Evolutionary conservation across 768 basidiomycete genomes (phyloP), one percentile per base, ranked within the genome.

Genomic region (Auricularia cornea): DNA sequence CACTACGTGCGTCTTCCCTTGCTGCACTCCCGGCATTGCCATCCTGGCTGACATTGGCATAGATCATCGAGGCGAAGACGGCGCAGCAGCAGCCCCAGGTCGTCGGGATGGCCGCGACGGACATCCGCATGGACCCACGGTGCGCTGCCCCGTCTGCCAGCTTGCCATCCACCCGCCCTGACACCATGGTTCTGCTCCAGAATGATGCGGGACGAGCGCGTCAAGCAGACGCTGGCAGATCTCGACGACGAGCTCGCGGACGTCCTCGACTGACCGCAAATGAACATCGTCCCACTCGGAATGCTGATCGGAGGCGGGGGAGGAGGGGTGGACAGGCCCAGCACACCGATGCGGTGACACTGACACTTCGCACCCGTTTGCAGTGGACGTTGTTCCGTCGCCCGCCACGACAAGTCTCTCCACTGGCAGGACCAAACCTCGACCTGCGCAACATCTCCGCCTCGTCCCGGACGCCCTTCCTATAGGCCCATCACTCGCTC

Each of bases 61-160:
- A 98, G 94, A 89, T 98, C 38, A 80, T 96, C 67, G 91, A 95
- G 33, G 95, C 96, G 6, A 96, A 95, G 75, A 92, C 86, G 29
- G 92, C 95, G 0, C 85, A 93, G 67, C 86, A 94, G 3, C 8
- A n/a, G 51, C 51, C 51, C 1, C 28, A 57, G 2, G 84, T 89
- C 31, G 74, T 98, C 1, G 87, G 87, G 1, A 86, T 98, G 1
- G 92, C 98, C 74, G 92, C 92, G 18, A 95, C 96, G 64, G 96
- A 99, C 74, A 86, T 89, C 2, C 80, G 96, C 41, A 79, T 94
- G 44, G 92, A 99, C 76, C 78, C 89, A 40, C 81, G 94, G 96
- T 94, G 60, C 61, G 88, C 70, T 38, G 35, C 16, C 35, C 14
- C 30, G 40, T 64, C 61, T 29, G 30, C 18, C 20, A 38, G 20